Evolutionary conservation across 2,329 filamentous ascomycete species (phyloP), one percentile per base, ranked within the genome.

Genomic region (Aspergillus luchuensis): DNA sequence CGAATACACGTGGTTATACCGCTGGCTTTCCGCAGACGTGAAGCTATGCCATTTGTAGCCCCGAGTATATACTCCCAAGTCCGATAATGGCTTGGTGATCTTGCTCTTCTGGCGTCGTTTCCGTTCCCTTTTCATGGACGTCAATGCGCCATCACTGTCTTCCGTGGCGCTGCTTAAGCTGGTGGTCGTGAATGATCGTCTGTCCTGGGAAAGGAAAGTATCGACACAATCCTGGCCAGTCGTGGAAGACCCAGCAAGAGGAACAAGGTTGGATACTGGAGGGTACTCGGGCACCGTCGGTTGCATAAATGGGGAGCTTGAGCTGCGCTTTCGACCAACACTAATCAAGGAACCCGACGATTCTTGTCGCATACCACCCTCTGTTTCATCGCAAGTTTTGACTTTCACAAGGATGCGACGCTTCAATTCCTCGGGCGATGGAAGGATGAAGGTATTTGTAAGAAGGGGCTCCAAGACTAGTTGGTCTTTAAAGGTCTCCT

Each of bases 1-100:
- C 0, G 95, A 98, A 76, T 95, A 93, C 69, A 98, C 91, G 78
- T 99, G 95, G 76, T 98, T 98, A 80, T 88, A 95, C 45, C 87
- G 87, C 78, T 91, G 92, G 68, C 92, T 93, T 63, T 94, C 91
- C 0, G 88, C 81, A 11, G 86, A 85, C 59, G 89, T 87, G 72
- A 97, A 97, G 45, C 91, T 90, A 36, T 86, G 85, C 75, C 95
- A 97, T 73, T 96, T 97, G 75, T 97, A 85, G 23, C 87, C 87
- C 64, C 85, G 83, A n/a, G 85, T 83, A 67, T 89, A 90, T 4
- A 98, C 91, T 28, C 92, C 95, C 8, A 99, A 85, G 39, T 91
- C 89, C 15, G 93, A 94, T 5, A 99, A 85, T 19, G 89, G 85
- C 63, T 89, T 89, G 65, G 90, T 87, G 62, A 97, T 97, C 76